phyloP scores from a whole-genome alignment of 192 early-diverging fungal species.

The Backusella mclennaniae region DNA sequence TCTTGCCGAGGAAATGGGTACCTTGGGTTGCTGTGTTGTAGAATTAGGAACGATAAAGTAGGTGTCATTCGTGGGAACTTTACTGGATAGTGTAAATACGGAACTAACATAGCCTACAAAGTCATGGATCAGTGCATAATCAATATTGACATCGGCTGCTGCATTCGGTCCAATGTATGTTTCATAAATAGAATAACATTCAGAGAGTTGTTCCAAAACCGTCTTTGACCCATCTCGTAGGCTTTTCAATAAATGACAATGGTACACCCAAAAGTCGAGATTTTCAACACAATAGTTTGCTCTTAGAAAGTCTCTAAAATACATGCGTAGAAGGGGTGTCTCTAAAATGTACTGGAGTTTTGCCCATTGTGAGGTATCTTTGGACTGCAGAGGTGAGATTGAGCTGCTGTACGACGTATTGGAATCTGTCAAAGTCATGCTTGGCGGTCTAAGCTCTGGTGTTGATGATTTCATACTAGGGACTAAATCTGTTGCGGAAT shows the following conservation, averaged over 20 bases:
- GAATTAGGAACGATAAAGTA: slow-evolving; percentile 1
- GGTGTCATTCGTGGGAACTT: background rate
- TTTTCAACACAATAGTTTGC: slow-evolving; percentile 74
- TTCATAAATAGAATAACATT: slow-evolving; percentile 51
- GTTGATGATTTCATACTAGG: background rate
- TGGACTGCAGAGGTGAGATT: background rate
- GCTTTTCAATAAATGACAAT: slow-evolving; percentile 32
- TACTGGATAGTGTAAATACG: slow-evolving; percentile 10
- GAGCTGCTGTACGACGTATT: background rate
- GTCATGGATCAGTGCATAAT: slow-evolving; percentile 45
- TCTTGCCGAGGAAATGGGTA: background rate
- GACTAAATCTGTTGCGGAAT: background rate
- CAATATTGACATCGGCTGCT: slow-evolving; percentile 51
- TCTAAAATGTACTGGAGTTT: slow-evolving; percentile 60
- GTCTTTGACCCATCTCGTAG: slow-evolving; percentile 32
- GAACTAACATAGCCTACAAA: slow-evolving; percentile 35
- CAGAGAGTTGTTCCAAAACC: slow-evolving; percentile 36
- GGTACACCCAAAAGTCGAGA: slow-evolving; percentile 61
- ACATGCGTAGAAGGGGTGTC: slow-evolving; percentile 42
- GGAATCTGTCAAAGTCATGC: slow-evolving; percentile 13
- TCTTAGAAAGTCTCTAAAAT: slow-evolving; percentile 62
- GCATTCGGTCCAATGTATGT: slow-evolving; percentile 39
- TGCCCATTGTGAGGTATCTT: slow-evolving; percentile 22
- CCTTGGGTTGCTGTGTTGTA: slow-evolving; percentile 2
- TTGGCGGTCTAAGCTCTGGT: background rate